These are phyloP conservation scores for Scopulariopsis brevicaulis DNA, from an alignment of 2,329 filamentous ascomycete genomes.

Conservation along the genomic window DNA sequence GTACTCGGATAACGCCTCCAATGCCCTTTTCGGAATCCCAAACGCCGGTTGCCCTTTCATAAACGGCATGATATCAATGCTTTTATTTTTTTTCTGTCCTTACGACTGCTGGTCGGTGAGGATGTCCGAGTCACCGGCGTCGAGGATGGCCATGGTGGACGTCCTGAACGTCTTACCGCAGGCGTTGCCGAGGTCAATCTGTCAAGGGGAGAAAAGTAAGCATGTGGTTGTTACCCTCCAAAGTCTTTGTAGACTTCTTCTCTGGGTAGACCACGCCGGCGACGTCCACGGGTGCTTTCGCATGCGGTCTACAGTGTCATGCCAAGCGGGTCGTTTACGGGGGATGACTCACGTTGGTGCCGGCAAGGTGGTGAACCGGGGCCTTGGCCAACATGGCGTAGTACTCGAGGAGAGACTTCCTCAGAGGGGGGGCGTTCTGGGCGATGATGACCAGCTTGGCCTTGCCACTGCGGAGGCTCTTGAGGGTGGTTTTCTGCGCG, in stretches of 20 bases:
- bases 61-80: not conserved
- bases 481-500: conserved; percentile 41
- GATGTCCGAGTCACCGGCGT: conserved; percentile 98
- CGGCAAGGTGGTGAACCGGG: conserved; percentile 92
- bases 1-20: conserved; percentile 4
- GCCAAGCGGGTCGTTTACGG: conserved; percentile 5
- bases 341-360: conserved; percentile 84
- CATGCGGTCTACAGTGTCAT: not conserved
- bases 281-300: not conserved
- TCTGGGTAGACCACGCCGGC: conserved; percentile 51
- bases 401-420: conserved; percentile 96
- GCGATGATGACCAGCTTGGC: conserved; percentile 93
- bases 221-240: conserved; percentile 61
- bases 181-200: conserved; percentile 97
- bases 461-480: conserved; percentile 89
- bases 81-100: not conserved
- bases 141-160: conserved; percentile 93
- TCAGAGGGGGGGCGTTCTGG: conserved; percentile 93
- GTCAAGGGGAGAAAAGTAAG: conserved; percentile 39
- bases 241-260: conserved; percentile 82
- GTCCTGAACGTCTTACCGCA: conserved; percentile 99
- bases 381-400: conserved; percentile 90
- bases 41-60: conserved; percentile 24
- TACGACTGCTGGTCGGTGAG: conserved; percentile 65
- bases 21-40: conserved; percentile 16